Conservation (phyloP, 73 alveolate species). For the Symbiodinium pilosum region DNA sequence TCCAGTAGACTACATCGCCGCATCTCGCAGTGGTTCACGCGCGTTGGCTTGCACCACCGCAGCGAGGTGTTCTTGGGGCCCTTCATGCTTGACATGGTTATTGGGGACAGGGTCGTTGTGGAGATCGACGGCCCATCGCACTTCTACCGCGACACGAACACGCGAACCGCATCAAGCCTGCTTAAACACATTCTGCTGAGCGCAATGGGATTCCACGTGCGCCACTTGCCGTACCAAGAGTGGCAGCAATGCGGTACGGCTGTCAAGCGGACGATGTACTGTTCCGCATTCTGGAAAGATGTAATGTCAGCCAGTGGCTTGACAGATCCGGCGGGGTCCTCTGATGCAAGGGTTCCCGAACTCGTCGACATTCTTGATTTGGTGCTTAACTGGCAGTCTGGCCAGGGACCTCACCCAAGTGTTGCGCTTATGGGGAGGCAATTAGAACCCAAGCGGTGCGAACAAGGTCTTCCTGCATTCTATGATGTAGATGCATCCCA, state of each 20-base stretch:
- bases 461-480: conserved; percentile 52
- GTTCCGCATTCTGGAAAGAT: conserved; percentile 82
- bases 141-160: conserved; percentile 89
- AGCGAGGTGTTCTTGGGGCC: conserved; percentile 88
- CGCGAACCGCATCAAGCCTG: conserved; percentile 58
- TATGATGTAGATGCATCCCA: no score
- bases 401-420: conserved; percentile 84
- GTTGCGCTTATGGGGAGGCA: conserved; percentile 5
- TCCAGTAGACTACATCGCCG: conserved; percentile 69
- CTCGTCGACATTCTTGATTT: conserved; percentile 57
- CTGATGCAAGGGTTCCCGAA: conserved; percentile 45
- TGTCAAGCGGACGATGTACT: conserved; percentile 63
- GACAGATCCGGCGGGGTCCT: no score
- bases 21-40: conserved; percentile 67
- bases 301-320: conserved; percentile 38
- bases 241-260: conserved; percentile 85
- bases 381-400: conserved; percentile 66
- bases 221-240: conserved; percentile 68
- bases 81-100: conserved; percentile 92
- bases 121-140: conserved; percentile 94
- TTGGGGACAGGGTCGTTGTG: conserved; percentile 60
- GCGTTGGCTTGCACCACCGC: conserved; percentile 92
- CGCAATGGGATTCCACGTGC: conserved; percentile 87
- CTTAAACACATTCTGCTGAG: conserved; percentile 18
- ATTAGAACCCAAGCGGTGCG: conserved; percentile 15